A percentile compares a stretch with the other conserved stretches of the same genome.
Conservation (phyloP, 1,284 basidiomycete genomes). For the Peniophora sp. region DNA sequence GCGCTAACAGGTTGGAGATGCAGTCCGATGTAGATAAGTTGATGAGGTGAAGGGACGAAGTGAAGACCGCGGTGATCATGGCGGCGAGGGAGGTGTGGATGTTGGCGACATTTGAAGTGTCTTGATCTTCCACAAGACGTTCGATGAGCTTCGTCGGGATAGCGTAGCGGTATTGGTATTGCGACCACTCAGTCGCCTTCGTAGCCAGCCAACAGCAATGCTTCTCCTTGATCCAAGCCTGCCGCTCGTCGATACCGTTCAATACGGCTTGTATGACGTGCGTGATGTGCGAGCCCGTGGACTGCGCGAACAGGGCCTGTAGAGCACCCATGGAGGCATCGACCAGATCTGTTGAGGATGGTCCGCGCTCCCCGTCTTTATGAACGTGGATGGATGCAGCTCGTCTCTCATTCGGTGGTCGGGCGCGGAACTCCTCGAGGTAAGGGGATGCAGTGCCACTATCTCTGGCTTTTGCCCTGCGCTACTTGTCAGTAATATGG, state of each 20-base stretch:
- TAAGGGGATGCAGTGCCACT: slow-evolving; percentile 68
- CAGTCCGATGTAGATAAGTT: slow-evolving; percentile 91
- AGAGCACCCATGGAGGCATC: slow-evolving; percentile 69
- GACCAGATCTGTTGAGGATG: slow-evolving; percentile 66
- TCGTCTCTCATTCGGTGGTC: slow-evolving; percentile 69
- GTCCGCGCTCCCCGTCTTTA: slow-evolving; percentile 82
- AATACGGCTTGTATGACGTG: slow-evolving; percentile 67
- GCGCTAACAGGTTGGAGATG: slow-evolving; percentile 66
- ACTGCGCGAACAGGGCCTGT: slow-evolving; percentile 68
- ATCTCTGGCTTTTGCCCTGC: slow-evolving; percentile 53
- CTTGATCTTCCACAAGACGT: slow-evolving; percentile 64
- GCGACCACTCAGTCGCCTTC: slow-evolving; percentile 75
- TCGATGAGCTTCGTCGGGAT: slow-evolving; percentile 85
- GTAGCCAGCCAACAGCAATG: slow-evolving; percentile 82
- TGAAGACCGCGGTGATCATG: slow-evolving; percentile 84
- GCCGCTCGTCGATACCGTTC: slow-evolving; percentile 52
- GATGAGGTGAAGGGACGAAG: slow-evolving; percentile 75
- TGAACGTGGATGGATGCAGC: slow-evolving; percentile 85
- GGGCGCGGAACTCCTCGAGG: slow-evolving; percentile 71
- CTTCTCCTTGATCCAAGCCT: slow-evolving; percentile 66
- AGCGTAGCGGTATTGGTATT: slow-evolving; percentile 88
- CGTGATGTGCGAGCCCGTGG: slow-evolving; percentile 71
- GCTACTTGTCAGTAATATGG: background rate
- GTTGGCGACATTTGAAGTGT: slow-evolving; percentile 39
- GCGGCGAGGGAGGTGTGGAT: slow-evolving; percentile 67